Conservation (phyloP, 345 rosid genomes). For the Syzygium grande region DNA sequence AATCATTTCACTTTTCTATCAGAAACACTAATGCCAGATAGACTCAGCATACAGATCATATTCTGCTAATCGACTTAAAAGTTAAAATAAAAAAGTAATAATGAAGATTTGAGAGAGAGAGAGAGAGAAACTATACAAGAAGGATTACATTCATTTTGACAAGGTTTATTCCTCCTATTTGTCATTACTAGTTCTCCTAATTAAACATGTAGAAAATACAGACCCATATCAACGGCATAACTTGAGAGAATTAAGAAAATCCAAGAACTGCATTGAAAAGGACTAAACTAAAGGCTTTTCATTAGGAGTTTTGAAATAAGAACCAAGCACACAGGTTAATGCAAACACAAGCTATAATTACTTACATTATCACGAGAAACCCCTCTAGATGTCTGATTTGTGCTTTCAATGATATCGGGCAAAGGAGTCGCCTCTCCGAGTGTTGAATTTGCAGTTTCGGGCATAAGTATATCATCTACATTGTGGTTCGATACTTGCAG, state of each 20-base stretch:
- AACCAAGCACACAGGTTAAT: neutral
- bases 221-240: neutral
- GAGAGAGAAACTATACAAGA: neutral
- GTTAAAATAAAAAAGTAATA: neutral
- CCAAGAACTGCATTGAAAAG: neutral
- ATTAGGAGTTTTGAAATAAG: neutral
- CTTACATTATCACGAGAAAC: constrained; percentile 35
- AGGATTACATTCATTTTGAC: neutral
- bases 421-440: constrained; percentile 26
- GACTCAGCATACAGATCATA: neutral
- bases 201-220: neutral
- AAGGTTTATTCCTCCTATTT: neutral
- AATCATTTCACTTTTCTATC: neutral
- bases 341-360: neutral
- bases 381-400: constrained; percentile 9
- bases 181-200: neutral
- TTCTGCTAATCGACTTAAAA: neutral
- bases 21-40: neutral
- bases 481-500: constrained; percentile 10
- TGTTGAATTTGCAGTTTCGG: constrained; percentile 26
- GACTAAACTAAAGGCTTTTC: neutral
- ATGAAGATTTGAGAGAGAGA: neutral
- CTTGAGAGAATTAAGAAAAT: neutral
- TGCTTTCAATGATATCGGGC: constrained; percentile 23
- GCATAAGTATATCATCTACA: constrained; percentile 16